A percentile compares a stretch with the other conserved stretches of the same genome.
Evolutionary conservation across 2,329 filamentous ascomycete genomes (phyloP).

Genomic region (Dendrostoma leiphaemia): DNA sequence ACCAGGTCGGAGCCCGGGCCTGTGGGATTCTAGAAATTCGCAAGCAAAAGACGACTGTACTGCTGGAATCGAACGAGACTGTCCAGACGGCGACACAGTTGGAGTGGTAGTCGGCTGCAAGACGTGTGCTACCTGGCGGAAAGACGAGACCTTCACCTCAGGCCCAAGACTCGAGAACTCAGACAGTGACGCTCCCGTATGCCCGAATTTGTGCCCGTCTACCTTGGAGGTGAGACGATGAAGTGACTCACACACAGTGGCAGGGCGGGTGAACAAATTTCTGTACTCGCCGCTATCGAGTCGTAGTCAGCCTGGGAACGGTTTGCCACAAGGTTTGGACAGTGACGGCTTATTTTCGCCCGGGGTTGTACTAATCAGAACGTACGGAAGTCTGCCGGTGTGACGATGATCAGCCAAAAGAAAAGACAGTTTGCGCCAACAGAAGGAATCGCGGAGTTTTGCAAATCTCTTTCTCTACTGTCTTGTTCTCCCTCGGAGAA

Average conservation of each 20-base stretch:
- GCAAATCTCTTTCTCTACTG: not conserved
- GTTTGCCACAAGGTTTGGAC: not conserved
- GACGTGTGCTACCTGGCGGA: slow-evolving; percentile 9
- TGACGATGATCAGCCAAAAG: not conserved
- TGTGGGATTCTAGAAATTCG: not conserved
- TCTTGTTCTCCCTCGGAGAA: not conserved
- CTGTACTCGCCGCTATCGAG: slow-evolving; percentile 1
- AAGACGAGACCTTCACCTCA: not conserved
- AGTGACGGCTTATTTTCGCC: not conserved
- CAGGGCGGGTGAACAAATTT: slow-evolving; percentile 1
- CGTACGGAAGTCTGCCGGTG: not conserved
- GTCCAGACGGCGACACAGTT: not conserved
- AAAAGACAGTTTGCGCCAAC: not conserved
- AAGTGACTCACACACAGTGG: not conserved
- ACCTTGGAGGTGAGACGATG: not conserved
- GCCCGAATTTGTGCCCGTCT: not conserved
- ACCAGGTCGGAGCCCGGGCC: not conserved
- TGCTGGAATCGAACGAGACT: not conserved
- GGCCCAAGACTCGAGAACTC: not conserved
- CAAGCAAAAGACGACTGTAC: not conserved
- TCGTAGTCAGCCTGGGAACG: slow-evolving; percentile 1
- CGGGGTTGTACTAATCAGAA: not conserved
- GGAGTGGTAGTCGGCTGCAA: slow-evolving; percentile 5
- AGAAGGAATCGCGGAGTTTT: not conserved
- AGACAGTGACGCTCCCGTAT: slow-evolving; percentile 7